Percentiles rank a stretch among this genome's conserved stretches.
Conservation (phyloP, 305 asterid species). For the Vinca major region DNA sequence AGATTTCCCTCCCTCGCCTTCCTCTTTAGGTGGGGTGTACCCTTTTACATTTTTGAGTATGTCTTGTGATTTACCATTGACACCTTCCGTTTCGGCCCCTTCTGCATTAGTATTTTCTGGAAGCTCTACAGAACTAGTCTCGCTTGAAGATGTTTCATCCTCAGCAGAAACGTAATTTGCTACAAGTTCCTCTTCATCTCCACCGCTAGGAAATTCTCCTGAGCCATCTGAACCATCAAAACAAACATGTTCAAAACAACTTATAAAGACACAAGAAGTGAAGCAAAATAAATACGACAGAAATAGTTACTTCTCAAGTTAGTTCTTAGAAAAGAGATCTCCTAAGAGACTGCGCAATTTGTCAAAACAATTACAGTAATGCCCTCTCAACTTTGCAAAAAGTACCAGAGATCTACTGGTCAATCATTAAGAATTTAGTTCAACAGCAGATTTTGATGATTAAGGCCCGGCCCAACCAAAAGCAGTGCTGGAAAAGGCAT, state of each 20-base stretch:
- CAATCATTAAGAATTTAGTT: too few relatives aligned
- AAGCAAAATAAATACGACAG: neutral
- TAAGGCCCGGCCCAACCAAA: too few relatives aligned
- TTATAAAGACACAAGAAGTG: neutral
- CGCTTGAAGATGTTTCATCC: constrained; percentile 23
- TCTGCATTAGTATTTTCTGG: constrained; percentile 9
- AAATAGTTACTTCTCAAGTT: constrained; percentile 5
- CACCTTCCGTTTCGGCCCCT: constrained; percentile 22
- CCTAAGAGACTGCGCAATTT: neutral
- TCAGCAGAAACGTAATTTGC: constrained; percentile 24
- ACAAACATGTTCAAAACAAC: neutral
- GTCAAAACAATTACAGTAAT: constrained; percentile 5
- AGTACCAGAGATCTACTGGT: too few relatives aligned
- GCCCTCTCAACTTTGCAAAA: too few relatives aligned
- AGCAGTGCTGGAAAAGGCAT: too few relatives aligned
- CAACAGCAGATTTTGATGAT: too few relatives aligned
- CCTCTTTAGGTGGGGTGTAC: constrained; percentile 25
- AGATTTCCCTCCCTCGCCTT: constrained; percentile 27
- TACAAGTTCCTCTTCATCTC: constrained; percentile 26
- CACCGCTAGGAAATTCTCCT: constrained; percentile 38
- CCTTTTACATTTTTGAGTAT: constrained; percentile 17
- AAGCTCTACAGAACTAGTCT: constrained; percentile 24
- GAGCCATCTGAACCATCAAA: constrained; percentile 34
- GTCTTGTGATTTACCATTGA: constrained; percentile 15
- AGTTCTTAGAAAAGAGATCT: neutral